Percentiles rank a stretch among this genome's conserved stretches.
Evolutionary conservation across 352 stramenopile genomes (phyloP).

Genomic region (Blastocystis sp.): DNA sequence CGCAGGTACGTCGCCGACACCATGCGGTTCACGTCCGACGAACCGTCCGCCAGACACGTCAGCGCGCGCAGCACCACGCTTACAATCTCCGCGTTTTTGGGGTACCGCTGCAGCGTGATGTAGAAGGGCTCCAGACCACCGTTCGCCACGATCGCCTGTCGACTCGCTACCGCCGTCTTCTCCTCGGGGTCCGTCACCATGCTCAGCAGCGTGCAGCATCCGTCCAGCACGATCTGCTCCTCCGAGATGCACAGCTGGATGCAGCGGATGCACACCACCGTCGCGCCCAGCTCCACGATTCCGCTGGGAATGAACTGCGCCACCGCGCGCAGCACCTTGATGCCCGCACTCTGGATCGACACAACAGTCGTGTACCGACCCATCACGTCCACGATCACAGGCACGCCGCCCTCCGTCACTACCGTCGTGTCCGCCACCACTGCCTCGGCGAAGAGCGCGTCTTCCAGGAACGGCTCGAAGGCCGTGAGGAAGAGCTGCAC

Average conservation of each 20-base stretch:
- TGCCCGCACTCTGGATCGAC: conserved; percentile 29
- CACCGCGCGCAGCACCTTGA: conserved; percentile 16
- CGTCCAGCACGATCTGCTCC: conserved; percentile 47
- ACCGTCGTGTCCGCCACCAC: background rate
- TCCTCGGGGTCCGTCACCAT: conserved; percentile 1
- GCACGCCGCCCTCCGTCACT: background rate
- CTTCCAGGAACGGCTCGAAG: conserved; percentile 4
- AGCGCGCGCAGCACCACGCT: conserved; percentile 36
- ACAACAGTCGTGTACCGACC: background rate
- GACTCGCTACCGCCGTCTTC: conserved; percentile 37
- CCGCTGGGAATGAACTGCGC: background rate
- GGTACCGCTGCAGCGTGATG: conserved; percentile 42
- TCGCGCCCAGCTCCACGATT: background rate
- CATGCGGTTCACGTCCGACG: conserved; percentile 48
- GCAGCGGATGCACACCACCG: conserved; percentile 44
- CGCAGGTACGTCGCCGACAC: conserved; percentile 25
- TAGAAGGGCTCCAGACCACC: conserved; percentile 49
- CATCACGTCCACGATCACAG: conserved; percentile 34
- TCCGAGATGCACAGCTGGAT: conserved; percentile 54
- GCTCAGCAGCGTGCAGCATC: conserved; percentile 5
- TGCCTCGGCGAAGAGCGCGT: conserved; percentile 22
- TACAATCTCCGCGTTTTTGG: conserved; percentile 44
- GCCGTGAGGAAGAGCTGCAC: conserved; percentile 15
- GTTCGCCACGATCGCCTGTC: conserved; percentile 7
- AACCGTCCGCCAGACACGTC: conserved; percentile 26